Conservation (phyloP, 2,329 filamentous ascomycete species). For the Myriosclerotinia scirpicola region DNA sequence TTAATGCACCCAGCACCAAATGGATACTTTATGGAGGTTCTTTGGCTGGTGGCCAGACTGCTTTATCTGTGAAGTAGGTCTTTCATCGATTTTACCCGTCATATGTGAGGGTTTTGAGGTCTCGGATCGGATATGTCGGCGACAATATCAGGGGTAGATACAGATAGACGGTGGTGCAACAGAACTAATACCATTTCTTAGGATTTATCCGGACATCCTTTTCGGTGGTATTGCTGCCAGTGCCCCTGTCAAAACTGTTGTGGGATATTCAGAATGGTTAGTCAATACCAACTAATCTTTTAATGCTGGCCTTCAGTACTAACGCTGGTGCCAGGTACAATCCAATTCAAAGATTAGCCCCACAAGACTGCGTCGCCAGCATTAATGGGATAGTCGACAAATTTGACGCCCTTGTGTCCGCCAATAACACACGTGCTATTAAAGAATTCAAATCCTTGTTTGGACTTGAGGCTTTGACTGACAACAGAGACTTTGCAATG, state of each 20-base stretch:
- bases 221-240: slow-evolving; percentile 52
- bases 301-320: background rate
- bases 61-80: slow-evolving; percentile 45
- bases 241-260: slow-evolving; percentile 45
- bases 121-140: background rate
- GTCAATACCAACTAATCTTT: background rate
- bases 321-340: slow-evolving; percentile 38
- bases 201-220: slow-evolving; percentile 46
- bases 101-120: background rate
- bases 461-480: slow-evolving; percentile 47
- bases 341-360: slow-evolving; percentile 51
- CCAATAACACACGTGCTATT: slow-evolving; percentile 46
- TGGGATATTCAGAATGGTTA: slow-evolving; percentile 51
- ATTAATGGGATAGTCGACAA: slow-evolving; percentile 52
- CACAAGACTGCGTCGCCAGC: slow-evolving; percentile 50
- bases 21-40: slow-evolving; percentile 48
- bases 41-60: slow-evolving; percentile 47
- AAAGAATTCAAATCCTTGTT: slow-evolving; percentile 50
- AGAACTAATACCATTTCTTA: slow-evolving; percentile 2
- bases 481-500: slow-evolving; percentile 49
- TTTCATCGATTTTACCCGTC: too few relatives aligned
- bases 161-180: background rate
- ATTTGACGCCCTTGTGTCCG: slow-evolving; percentile 48
- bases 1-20: slow-evolving; percentile 48
- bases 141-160: background rate